A percentile compares a stretch with the other conserved stretches of the same genome.
phyloP scores from a whole-genome alignment of 73 alveolate genomes.

The Blepharisma japonicum region DNA sequence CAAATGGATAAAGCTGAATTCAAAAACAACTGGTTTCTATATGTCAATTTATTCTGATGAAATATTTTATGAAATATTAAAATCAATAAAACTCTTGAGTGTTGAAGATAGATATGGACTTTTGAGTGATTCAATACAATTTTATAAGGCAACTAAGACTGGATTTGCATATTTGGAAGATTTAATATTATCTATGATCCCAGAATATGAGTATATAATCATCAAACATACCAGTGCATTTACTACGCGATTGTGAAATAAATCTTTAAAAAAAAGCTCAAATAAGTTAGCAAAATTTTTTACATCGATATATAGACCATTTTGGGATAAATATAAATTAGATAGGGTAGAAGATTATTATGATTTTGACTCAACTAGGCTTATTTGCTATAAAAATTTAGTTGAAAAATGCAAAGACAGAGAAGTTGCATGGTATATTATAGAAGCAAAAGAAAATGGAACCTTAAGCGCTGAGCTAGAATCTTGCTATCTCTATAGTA shows the following conservation, averaged over 20 bases:
- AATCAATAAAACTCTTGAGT: not conserved
- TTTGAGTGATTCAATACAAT: not conserved
- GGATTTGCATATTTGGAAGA: not conserved
- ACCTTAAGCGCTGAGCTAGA: not conserved
- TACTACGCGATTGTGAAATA: not conserved
- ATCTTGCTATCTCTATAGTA: not conserved
- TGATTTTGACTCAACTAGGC: not conserved
- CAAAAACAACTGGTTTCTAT: not conserved
- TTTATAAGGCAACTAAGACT: not conserved
- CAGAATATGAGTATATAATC: not conserved
- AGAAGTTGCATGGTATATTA: not conserved
- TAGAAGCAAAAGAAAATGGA: not conserved
- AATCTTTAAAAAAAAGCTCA: not conserved
- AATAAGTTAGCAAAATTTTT: not conserved
- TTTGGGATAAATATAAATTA: not conserved
- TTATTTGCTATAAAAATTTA: not conserved
- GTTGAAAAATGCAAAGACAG: not conserved
- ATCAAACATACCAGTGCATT: not conserved
- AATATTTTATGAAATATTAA: not conserved
- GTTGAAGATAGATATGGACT: conserved; percentile 18
- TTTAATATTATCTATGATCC: not conserved
- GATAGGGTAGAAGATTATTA: not conserved
- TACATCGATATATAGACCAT: not conserved
- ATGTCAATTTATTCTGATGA: not conserved
- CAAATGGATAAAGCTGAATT: not conserved